Evolutionary conservation across 495 filamentous ascomycete species (phyloP).

Genomic region (Trichoderma gamsii): DNA sequence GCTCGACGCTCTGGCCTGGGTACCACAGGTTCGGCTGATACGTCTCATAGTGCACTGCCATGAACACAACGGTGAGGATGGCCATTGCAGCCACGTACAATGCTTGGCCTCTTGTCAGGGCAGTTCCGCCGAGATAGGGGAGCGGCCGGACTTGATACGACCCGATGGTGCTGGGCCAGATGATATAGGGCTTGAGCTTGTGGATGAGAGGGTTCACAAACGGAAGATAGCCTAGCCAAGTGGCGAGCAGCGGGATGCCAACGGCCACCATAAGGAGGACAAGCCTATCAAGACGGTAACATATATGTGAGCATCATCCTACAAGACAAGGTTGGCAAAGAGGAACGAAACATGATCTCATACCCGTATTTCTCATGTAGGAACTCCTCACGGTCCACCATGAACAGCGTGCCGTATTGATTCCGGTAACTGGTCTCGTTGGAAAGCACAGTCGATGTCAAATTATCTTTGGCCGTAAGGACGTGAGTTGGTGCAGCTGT

Average conservation of each 20-base stretch:
- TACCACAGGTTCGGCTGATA: constrained; percentile 28
- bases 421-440: too few relatives aligned
- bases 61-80: constrained; percentile 37
- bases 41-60: constrained; percentile 26
- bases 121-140: constrained; percentile 26
- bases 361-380: too few relatives aligned
- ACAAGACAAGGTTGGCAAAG: too few relatives aligned
- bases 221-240: constrained; percentile 22
- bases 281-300: not conserved
- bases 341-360: too few relatives aligned
- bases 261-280: not conserved
- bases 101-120: constrained; percentile 36
- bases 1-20: constrained; percentile 22
- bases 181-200: constrained; percentile 22
- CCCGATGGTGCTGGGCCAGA: constrained; percentile 28
- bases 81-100: constrained; percentile 35
- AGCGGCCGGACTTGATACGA: constrained; percentile 25
- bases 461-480: too few relatives aligned
- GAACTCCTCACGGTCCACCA: too few relatives aligned
- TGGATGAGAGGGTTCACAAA: constrained; percentile 19
- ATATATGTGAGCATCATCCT: too few relatives aligned
- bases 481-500: too few relatives aligned
- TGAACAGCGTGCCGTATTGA: too few relatives aligned
- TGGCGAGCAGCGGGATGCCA: constrained; percentile 22
- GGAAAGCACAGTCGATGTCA: too few relatives aligned